Conservation (phyloP, 2,329 filamentous ascomycete species). For the Calonectria pseudoturangicola region DNA sequence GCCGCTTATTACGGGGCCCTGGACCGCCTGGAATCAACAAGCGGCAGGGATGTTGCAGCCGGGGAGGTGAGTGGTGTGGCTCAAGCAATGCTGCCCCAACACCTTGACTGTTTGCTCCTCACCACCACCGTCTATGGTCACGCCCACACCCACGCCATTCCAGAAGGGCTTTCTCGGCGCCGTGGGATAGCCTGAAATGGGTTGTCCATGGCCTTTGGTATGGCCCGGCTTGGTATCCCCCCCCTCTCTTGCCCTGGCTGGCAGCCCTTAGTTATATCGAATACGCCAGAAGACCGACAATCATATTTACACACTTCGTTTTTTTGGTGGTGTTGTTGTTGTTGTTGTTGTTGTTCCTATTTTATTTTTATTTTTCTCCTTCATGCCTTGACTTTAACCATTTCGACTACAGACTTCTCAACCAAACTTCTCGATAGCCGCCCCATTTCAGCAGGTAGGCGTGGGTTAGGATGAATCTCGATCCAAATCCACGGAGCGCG, state of each 20-base stretch:
- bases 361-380: background rate
- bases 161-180: conserved; percentile 30
- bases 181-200: conserved; percentile 36
- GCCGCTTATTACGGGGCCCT: conserved; percentile 40
- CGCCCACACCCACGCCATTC: conserved; percentile 31
- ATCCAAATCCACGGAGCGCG: conserved; percentile 23
- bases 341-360: no score
- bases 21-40: conserved; percentile 35
- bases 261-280: conserved; percentile 48
- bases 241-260: conserved; percentile 42
- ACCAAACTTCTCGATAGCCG: conserved; percentile 4
- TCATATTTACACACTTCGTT: background rate
- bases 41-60: conserved; percentile 32
- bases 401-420: conserved; percentile 9
- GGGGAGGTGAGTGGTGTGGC: conserved; percentile 28
- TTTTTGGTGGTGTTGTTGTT: no score
- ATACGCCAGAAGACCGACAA: conserved; percentile 40
- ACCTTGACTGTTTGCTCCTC: conserved; percentile 20
- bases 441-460: background rate
- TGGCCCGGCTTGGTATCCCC: conserved; percentile 27
- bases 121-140: conserved; percentile 31
- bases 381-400: background rate
- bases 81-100: conserved; percentile 21
- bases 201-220: conserved; percentile 32
- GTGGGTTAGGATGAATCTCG: conserved; percentile 15